phyloP scores from a whole-genome alignment of 176 grass and related monocot species.

The Panicum miliaceum region DNA sequence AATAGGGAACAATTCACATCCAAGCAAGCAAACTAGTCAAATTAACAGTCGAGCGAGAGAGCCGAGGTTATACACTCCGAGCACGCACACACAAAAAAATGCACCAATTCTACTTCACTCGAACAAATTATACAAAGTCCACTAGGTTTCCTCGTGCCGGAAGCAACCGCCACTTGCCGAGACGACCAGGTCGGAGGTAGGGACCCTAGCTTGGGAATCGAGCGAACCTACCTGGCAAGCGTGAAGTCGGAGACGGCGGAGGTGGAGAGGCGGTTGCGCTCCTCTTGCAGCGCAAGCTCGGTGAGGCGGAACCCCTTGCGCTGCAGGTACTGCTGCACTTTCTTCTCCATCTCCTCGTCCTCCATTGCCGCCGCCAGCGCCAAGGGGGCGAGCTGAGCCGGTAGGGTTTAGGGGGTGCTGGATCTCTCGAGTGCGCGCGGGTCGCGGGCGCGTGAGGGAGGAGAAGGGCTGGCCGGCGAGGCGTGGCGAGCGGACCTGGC shows the following conservation, averaged over 20 bases:
- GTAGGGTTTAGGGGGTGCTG: slow-evolving; percentile 23
- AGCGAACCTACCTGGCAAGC: slow-evolving; percentile 53
- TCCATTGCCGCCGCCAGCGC: slow-evolving; percentile 51
- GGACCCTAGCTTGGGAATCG: not conserved
- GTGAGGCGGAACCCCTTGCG: slow-evolving; percentile 89
- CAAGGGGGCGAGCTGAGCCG: not conserved
- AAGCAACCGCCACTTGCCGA: not conserved
- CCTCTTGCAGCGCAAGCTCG: slow-evolving; percentile 88
- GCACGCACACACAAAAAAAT: not conserved
- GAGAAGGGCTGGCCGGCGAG: not conserved
- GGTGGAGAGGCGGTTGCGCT: slow-evolving; percentile 82
- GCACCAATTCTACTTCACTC: not conserved
- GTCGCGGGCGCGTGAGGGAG: not conserved
- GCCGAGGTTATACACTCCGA: not conserved
- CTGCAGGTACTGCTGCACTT: slow-evolving; percentile 86
- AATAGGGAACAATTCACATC: not conserved
- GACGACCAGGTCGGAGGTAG: not conserved
- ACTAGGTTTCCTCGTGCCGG: not conserved
- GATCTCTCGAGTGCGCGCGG: not conserved
- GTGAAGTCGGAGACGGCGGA: slow-evolving; percentile 58
- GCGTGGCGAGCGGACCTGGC: not conserved
- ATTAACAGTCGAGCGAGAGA: not conserved
- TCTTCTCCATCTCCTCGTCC: slow-evolving; percentile 95
- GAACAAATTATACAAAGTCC: slow-evolving; percentile 1
- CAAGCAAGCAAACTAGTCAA: not conserved